Base-by-base conservation (phyloP, 2,329 filamentous ascomycete genomes). In the Penicillium vulpinum region DNA sequence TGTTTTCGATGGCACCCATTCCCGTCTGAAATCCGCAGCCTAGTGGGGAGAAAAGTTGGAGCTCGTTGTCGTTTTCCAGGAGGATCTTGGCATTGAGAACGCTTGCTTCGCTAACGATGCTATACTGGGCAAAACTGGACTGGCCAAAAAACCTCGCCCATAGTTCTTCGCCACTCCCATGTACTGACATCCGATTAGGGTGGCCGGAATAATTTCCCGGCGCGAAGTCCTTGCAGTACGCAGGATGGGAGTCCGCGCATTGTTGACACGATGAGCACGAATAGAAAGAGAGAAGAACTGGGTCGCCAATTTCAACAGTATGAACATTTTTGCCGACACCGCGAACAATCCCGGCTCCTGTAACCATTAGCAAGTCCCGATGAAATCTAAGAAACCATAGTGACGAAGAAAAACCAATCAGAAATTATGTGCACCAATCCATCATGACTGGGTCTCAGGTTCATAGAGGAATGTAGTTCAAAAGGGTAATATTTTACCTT, bases 1-100 rank as follows among this genome's bases (percentile, higher is more conserved):
- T 73, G 49, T 77, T 77, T 49, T 74, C 56, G 6, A 78, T 70
- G 5, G 75, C 68, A 21, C 70, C 70, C 28, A 67, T 65, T 2
- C 70, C 70, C 2, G 69, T 71, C 62, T 70, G 69, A n/a, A 71
- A 58, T 4, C 68, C 67, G 48, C 70, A 72, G 1, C 64, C 69
- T 9, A 72, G 49, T 1, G 70, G 63, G 31, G 70, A 67, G 36
- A 66, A 66, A 0, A 65, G 46, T 26, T 51, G 58, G 36, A 70
- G 35, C 28, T 62, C 65, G 24, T 63, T 56, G 21, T 61, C 58
- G 21, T 55, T 43, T 5, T 58, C 39, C 15, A 65, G 55, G 5
- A 65, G 51, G 28, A 56, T 59, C 28, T 64, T 65, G 1, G 60
- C 65, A 41, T 65, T 67, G 0, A 70, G 56, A 31, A 69, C 36